Percentiles rank a stretch among this genome's conserved stretches.
phyloP scores from a whole-genome alignment of 495 filamentous ascomycete species.

The Talaromyces stipitatus region DNA sequence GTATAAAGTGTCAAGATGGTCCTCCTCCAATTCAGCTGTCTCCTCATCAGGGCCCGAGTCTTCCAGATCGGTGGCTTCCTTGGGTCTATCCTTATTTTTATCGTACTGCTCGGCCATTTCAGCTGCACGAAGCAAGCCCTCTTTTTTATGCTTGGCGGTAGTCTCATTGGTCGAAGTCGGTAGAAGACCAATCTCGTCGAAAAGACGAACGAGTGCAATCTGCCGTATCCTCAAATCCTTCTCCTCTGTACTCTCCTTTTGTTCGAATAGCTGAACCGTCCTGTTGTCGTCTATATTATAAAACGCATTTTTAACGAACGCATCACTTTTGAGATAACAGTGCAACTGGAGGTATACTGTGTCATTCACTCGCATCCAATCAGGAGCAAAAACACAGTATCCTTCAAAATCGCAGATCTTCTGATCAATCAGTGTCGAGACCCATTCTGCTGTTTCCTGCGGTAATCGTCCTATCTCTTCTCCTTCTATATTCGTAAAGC shows the following conservation, averaged over 20 bases:
- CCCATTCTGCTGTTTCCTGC: constrained; percentile 86
- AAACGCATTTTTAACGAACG: constrained; percentile 59
- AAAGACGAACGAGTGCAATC: constrained; percentile 78
- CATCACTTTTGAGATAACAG: constrained; percentile 64
- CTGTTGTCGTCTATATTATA: constrained; percentile 60
- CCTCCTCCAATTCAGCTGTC: constrained; percentile 84
- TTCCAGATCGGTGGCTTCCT: constrained; percentile 34
- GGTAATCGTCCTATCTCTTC: constrained; percentile 85
- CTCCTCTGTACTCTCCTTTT: constrained; percentile 81
- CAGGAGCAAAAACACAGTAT: constrained; percentile 82
- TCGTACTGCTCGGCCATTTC: constrained; percentile 78
- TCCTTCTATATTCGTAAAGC: constrained; percentile 75
- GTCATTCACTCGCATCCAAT: constrained; percentile 79
- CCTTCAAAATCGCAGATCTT: constrained; percentile 84
- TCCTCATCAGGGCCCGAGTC: constrained; percentile 64
- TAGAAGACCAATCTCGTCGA: constrained; percentile 78
- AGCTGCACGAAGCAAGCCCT: constrained; percentile 76
- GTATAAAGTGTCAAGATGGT: constrained; percentile 89
- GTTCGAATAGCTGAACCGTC: constrained; percentile 62
- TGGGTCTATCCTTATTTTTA: constrained; percentile 46
- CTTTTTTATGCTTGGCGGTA: constrained; percentile 67
- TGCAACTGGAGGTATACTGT: constrained; percentile 83
- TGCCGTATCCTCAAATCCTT: constrained; percentile 77
- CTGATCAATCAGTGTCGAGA: constrained; percentile 88
- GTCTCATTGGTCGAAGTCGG: constrained; percentile 67